phyloP scores from a whole-genome alignment of 177 flowering plant species.

The Vitis hybrid region DNA sequence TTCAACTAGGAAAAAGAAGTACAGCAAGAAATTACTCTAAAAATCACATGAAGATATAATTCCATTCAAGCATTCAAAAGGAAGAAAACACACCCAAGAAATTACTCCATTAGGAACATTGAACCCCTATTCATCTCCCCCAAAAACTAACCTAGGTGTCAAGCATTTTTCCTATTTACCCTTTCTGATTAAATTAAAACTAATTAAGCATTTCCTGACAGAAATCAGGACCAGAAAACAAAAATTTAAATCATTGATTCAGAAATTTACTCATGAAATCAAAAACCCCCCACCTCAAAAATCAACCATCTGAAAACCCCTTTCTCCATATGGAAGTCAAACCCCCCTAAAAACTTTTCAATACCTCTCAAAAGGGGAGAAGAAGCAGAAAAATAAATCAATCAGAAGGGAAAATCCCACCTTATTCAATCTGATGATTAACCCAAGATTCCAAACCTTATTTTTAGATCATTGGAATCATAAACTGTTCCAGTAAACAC shows the following conservation, averaged over 20 bases:
- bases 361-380: background rate
- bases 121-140: too few species aligned
- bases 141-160: too few species aligned
- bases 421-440: background rate
- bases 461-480: background rate
- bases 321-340: background rate
- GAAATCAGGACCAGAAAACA: background rate
- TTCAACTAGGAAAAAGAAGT: too few species aligned
- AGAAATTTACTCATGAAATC: background rate
- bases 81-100: too few species aligned
- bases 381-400: too few species aligned
- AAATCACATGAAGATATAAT: too few species aligned
- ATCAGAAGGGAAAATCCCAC: background rate
- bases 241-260: background rate
- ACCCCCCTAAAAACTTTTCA: background rate
- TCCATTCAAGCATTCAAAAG: too few species aligned
- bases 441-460: constrained; percentile 7
- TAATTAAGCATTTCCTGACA: background rate
- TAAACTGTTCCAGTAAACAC: background rate
- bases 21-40: background rate
- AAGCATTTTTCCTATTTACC: too few species aligned
- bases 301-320: background rate
- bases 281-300: background rate
- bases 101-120: too few species aligned
- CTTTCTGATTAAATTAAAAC: too few species aligned